Conservation (phyloP, 805 yeast genomes). For the Komagataella pseudopastoris region DNA sequence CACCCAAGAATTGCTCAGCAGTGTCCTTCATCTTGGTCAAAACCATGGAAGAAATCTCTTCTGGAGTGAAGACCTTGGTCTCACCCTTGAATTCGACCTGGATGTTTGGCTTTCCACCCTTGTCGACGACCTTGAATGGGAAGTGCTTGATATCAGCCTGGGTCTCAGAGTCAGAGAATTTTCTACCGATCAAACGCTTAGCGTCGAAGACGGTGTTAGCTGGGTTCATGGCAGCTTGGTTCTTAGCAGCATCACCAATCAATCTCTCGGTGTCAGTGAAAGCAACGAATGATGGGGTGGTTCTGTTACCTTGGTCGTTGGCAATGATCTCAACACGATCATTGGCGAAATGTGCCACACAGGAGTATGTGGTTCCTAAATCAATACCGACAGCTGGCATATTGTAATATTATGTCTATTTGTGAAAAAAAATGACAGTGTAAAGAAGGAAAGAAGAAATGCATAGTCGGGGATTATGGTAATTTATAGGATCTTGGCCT, state of each 20-base stretch:
- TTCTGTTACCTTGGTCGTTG: constrained; percentile 97
- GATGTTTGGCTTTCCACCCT: constrained; percentile 77
- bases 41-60: constrained; percentile 88
- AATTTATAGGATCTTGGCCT: neutral
- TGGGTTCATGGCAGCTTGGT: constrained; percentile 93
- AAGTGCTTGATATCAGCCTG: constrained; percentile 80
- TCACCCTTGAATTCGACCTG: constrained; percentile 94
- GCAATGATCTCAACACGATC: constrained; percentile 93
- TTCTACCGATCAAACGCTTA: constrained; percentile 91
- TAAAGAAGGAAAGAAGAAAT: neutral
- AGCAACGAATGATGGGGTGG: constrained; percentile 92
- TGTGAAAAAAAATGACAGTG: neutral
- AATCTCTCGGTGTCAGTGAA: constrained; percentile 88
- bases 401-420: constrained; percentile 11
- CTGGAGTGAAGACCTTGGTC: constrained; percentile 82
- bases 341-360: constrained; percentile 90
- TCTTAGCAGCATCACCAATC: constrained; percentile 95
- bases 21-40: constrained; percentile 51
- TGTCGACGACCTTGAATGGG: constrained; percentile 79
- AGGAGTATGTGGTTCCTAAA: constrained; percentile 84
- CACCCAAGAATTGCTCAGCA: constrained; percentile 44
- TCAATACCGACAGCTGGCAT: constrained; percentile 59
- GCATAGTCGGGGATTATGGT: neutral
- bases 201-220: constrained; percentile 82
- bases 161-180: constrained; percentile 68